These are phyloP conservation scores for Xylariaceae sp. DNA, from an alignment of 2,329 filamentous ascomycete species.

Conservation along the genomic window DNA sequence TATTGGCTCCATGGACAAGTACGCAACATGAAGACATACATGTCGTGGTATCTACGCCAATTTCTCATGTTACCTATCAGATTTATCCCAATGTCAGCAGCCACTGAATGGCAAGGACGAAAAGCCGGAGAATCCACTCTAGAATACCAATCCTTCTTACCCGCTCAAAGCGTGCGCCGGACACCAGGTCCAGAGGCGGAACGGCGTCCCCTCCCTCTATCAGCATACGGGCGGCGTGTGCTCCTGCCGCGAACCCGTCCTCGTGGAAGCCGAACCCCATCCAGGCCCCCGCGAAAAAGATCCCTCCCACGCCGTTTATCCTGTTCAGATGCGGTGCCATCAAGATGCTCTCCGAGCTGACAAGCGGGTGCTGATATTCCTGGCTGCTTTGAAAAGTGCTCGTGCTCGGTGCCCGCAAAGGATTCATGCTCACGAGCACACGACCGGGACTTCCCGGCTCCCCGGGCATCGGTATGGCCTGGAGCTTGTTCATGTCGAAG, in stretches of 20 bases:
- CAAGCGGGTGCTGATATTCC: not conserved
- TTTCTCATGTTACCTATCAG: no score
- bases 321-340: not conserved
- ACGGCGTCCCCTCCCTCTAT: not conserved
- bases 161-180: not conserved
- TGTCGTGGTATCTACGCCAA: no score
- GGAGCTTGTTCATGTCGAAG: not conserved
- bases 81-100: not conserved
- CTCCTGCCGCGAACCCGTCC: not conserved
- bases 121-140: not conserved
- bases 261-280: conserved; percentile 2
- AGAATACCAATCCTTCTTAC: not conserved
- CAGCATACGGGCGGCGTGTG: not conserved
- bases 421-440: conserved; percentile 1
- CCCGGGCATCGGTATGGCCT: not conserved
- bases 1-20: no score
- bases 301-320: not conserved
- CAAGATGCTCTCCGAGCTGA: not conserved
- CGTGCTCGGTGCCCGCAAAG: not conserved
- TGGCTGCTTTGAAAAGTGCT: not conserved
- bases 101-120: not conserved
- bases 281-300: conserved; percentile 1
- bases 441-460: not conserved
- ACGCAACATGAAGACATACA: no score
- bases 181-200: not conserved